Evolutionary conservation across 768 basidiomycete genomes (phyloP), one percentile per base, ranked within the genome.

Genomic region (Naematelia aurantialba): DNA sequence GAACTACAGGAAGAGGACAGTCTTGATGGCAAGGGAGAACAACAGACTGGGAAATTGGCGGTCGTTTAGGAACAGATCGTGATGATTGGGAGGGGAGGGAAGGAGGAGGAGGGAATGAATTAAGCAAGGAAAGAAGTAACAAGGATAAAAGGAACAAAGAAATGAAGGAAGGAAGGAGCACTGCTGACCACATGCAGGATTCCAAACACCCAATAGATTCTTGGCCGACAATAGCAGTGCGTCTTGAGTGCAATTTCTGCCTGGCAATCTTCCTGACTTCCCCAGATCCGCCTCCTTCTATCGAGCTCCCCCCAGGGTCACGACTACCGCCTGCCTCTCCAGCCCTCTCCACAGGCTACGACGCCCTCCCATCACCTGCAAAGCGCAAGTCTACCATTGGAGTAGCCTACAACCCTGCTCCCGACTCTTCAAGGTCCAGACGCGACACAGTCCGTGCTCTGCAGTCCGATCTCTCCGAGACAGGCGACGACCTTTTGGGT

Each of bases 231-330:
- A 39, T 39, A 48, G 10, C 46, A 47, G 46, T 47, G 46, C 24
- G 46, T 39, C 8, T 17, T 39, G 34, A 39, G 8, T 39, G 34
- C 8, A 39, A 17, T 17, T 17, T 17, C 34, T 8, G 8, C 17
- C 34, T 17, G 17, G 34, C 8, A 39, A n/a, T n/a, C n/a, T n/a
- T 39, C 8, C 34, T 39, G 34, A 39, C 34, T 39, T 39, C 34
- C n/a, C 34, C 34, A 68, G 65, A 61, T 29, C 67, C 62, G 14
- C 63, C 63, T 24, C 65, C 61, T 3, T 63, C 66, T 11, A 60
- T 68, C n/a, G 44, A 31, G 21, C 30, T 61, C 2, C 63, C 63
- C 19, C n/a, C 34, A 12, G 51, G 51, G 30, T 68, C 69, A 2
- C 52, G 51, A 25, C 44, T 63, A 4, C 34, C 59, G 4, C 42